A percentile compares a stretch with the other conserved stretches of the same genome.
Evolutionary conservation across 2,329 filamentous ascomycete species (phyloP).

Genomic region (Trichoderma oligosporum): DNA sequence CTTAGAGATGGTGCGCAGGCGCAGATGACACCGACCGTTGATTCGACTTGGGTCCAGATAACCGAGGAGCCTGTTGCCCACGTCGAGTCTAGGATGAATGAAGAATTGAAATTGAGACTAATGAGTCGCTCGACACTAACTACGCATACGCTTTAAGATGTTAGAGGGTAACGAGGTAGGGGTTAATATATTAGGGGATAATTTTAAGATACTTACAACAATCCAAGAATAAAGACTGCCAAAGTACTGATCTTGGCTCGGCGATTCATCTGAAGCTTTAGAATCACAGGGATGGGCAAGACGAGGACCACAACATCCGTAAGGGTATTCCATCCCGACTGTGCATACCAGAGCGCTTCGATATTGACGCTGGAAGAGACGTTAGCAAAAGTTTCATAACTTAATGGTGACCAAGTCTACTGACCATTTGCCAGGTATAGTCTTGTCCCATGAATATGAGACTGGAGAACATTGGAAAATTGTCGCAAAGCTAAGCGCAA

Average conservation of each 20-base stretch:
- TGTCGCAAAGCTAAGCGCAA: slow-evolving; percentile 9
- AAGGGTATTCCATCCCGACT: slow-evolving; percentile 11
- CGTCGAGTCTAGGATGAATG: slow-evolving; percentile 5
- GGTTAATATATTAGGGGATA: too few relatives aligned
- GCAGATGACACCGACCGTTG: slow-evolving; percentile 12
- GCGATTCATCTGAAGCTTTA: slow-evolving; percentile 11
- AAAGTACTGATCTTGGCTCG: slow-evolving; percentile 5
- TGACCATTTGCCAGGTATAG: slow-evolving; percentile 2
- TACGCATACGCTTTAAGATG: slow-evolving; percentile 6
- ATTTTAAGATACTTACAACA: neutral
- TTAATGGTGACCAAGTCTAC: neutral
- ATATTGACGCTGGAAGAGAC: neutral
- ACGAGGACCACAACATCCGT: slow-evolving; percentile 10
- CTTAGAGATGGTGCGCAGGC: slow-evolving; percentile 7
- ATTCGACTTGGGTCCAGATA: slow-evolving; percentile 12
- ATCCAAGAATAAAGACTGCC: slow-evolving; percentile 6
- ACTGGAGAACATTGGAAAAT: slow-evolving; percentile 12
- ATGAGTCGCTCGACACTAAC: slow-evolving; percentile 6
- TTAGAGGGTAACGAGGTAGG: neutral
- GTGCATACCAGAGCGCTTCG: slow-evolving; percentile 11
- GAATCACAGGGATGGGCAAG: slow-evolving; percentile 1
- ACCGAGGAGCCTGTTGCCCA: slow-evolving; percentile 10
- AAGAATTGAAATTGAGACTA: slow-evolving; percentile 11
- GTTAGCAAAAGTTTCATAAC: neutral
- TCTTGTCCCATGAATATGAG: slow-evolving; percentile 8